Evolutionary conservation across 768 basidiomycete species (phyloP), one percentile per base, ranked within the genome.

Genomic region (Terana coerulea): DNA sequence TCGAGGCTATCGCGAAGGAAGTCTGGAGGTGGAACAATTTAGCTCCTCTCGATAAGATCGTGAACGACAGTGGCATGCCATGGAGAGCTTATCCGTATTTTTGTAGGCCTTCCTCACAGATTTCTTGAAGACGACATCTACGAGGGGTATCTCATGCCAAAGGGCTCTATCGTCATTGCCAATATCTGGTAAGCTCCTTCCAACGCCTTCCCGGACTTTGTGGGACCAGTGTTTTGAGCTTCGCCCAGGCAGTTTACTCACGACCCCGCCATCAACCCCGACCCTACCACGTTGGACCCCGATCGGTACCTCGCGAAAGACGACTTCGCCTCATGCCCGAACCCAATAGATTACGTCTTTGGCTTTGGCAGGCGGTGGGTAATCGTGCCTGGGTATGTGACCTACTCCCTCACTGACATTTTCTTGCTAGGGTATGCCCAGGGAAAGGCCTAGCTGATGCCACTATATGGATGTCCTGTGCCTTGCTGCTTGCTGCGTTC

Each of bases 21-120:
- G 42, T 53, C 6, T 39, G 56, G 12, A 65, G 71, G 0, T 73
- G 70, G 71, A 63, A 62, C 44, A 71, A 68, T 11, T 49, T 51
- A 19, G 49, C 28, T 3, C 54, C 54, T 4, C 28, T 56, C 2
- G 54, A 45, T 46, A 31, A 28, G 26, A 6, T 46, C 8, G 10
- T 19, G 34, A 9, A 15, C 24, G 39, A 9, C 8, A 40, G n/a
- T 10, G 17, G 17, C 33, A n/a, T n/a, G n/a, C n/a, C n/a, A n/a
- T 22, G 39, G 8, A 26, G 12, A 26, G 42, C 24, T 12, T n/a
- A 33, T 24, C 30, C 6, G 15, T n/a, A 17, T n/a, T 5, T 30
- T 33, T 30, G 9, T 49, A 56, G 61, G 58, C 22, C 22, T 61
- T 10, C 48, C 59, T 5, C 61, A 62, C 52, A 29, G 44, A 25